A percentile compares a stretch with the other conserved stretches of the same genome.
These are phyloP conservation scores for Pseudogymnoascus verrucosus DNA, from an alignment of 2,329 filamentous ascomycete species.

Conservation along the genomic window DNA sequence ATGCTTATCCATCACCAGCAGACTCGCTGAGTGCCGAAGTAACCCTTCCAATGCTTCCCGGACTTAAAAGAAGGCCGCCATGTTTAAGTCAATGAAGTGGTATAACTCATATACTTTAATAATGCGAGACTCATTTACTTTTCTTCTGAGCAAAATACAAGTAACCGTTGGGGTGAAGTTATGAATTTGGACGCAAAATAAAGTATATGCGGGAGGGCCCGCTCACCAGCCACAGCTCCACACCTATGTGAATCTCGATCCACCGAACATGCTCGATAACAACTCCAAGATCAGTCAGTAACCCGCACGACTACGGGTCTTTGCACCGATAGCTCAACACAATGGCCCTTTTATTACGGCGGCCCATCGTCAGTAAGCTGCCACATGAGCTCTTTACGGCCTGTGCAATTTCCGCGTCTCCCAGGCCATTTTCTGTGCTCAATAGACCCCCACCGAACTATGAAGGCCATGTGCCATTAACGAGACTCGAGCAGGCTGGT, in stretches of 20 bases:
- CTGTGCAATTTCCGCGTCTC: conserved; percentile 19
- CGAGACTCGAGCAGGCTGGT: conserved; percentile 62
- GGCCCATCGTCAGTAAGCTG: conserved; percentile 15
- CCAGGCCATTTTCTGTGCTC: conserved; percentile 65
- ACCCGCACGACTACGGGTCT: background rate
- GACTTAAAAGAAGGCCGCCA: background rate
- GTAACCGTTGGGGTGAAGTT: background rate
- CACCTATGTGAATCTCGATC: background rate
- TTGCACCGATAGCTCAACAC: background rate
- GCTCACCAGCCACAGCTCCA: conserved; percentile 8
- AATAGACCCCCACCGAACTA: conserved; percentile 83
- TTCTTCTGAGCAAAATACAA: background rate
- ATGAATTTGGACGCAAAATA: background rate
- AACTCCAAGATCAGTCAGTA: background rate
- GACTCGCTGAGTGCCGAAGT: background rate
- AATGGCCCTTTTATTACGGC: conserved; percentile 22
- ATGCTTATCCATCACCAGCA: conserved; percentile 25
- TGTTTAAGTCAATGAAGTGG: background rate
- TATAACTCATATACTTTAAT: background rate
- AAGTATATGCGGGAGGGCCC: conserved; percentile 7
- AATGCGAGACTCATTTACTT: background rate
- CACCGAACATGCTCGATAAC: background rate
- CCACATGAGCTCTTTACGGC: conserved; percentile 21
- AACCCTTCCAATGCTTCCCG: background rate
- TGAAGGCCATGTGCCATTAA: conserved; percentile 86